Conservation (phyloP, 768 basidiomycete species). For the Russula ochroleuca region DNA sequence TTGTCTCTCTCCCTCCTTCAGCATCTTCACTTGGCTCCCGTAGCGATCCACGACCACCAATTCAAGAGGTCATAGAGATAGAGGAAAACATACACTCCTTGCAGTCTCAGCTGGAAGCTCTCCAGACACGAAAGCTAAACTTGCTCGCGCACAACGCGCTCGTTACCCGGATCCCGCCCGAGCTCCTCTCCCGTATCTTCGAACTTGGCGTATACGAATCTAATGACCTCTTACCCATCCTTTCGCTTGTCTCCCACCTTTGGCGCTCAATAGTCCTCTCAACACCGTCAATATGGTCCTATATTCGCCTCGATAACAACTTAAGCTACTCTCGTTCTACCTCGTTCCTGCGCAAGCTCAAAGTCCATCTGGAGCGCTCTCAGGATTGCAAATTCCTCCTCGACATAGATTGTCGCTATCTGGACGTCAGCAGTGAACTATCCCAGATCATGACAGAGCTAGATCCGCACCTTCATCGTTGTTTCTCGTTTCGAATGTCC, state of each 20-base stretch:
- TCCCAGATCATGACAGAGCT: slow-evolving; percentile 31
- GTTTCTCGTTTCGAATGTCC: slow-evolving; percentile 34
- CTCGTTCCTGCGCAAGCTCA: slow-evolving; percentile 32
- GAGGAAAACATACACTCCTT: slow-evolving; percentile 31
- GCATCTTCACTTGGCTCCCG: neutral
- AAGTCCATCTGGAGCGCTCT: slow-evolving; percentile 30
- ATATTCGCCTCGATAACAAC: slow-evolving; percentile 32
- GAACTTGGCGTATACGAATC: slow-evolving; percentile 33
- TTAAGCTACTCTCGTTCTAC: slow-evolving; percentile 31
- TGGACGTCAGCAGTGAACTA: slow-evolving; percentile 29
- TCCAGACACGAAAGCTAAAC: slow-evolving; percentile 28
- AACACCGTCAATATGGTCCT: slow-evolving; percentile 33
- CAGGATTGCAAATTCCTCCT: slow-evolving; percentile 32
- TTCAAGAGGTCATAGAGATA: slow-evolving; percentile 30
- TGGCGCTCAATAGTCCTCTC: slow-evolving; percentile 32
- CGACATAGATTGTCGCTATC: slow-evolving; percentile 32
- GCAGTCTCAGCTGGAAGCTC: slow-evolving; percentile 29
- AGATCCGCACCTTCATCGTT: slow-evolving; percentile 32
- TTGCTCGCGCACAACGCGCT: slow-evolving; percentile 31
- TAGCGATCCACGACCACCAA: slow-evolving; percentile 31
- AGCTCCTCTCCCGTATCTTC: slow-evolving; percentile 34
- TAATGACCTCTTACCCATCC: slow-evolving; percentile 26
- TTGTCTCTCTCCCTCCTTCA: neutral
- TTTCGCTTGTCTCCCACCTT: slow-evolving; percentile 32
- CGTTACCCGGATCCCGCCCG: slow-evolving; percentile 31